Conservation (phyloP, 352 stramenopile species). For the Globisporangium uncinulatum region DNA sequence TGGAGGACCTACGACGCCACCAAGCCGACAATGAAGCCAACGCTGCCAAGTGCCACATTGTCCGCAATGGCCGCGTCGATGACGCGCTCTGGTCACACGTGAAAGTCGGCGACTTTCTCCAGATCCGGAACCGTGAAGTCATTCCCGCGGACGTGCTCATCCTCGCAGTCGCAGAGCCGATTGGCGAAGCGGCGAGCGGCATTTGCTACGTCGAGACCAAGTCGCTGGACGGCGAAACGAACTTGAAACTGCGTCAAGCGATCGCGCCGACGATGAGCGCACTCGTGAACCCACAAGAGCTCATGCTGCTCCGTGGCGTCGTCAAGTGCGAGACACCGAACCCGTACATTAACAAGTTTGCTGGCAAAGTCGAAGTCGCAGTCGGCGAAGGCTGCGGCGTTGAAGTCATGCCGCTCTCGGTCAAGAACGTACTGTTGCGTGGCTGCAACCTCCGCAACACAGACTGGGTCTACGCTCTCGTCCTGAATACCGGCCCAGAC, state of each 20-base stretch:
- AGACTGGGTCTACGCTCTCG: slow-evolving; percentile 83
- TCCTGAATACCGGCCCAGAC: slow-evolving; percentile 84
- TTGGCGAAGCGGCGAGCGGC: slow-evolving; percentile 46
- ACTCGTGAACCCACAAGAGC: slow-evolving; percentile 1
- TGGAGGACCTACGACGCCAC: slow-evolving; percentile 83
- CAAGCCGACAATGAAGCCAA: slow-evolving; percentile 81
- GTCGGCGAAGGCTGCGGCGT: slow-evolving; percentile 1
- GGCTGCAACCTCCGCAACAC: slow-evolving; percentile 87
- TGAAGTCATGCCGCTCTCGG: slow-evolving; percentile 42
- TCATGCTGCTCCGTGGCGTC: background rate
- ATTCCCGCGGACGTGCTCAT: slow-evolving; percentile 84
- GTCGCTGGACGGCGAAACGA: slow-evolving; percentile 87
- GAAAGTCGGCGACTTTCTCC: slow-evolving; percentile 79
- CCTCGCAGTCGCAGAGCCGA: slow-evolving; percentile 32
- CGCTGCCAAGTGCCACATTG: slow-evolving; percentile 54
- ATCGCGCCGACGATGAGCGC: background rate
- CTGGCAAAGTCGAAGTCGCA: background rate
- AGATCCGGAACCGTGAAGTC: slow-evolving; percentile 71
- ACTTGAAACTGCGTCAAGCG: slow-evolving; percentile 83
- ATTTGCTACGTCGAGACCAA: slow-evolving; percentile 89
- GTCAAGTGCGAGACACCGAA: slow-evolving; percentile 24
- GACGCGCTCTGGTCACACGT: slow-evolving; percentile 69
- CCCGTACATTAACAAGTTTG: slow-evolving; percentile 18
- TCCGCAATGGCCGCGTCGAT: slow-evolving; percentile 39
- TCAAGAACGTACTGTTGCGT: slow-evolving; percentile 87